Evolutionary conservation across 176 grass and related monocot genomes (phyloP), one percentile per base, ranked within the genome.

Genomic region (Areca catechu): DNA sequence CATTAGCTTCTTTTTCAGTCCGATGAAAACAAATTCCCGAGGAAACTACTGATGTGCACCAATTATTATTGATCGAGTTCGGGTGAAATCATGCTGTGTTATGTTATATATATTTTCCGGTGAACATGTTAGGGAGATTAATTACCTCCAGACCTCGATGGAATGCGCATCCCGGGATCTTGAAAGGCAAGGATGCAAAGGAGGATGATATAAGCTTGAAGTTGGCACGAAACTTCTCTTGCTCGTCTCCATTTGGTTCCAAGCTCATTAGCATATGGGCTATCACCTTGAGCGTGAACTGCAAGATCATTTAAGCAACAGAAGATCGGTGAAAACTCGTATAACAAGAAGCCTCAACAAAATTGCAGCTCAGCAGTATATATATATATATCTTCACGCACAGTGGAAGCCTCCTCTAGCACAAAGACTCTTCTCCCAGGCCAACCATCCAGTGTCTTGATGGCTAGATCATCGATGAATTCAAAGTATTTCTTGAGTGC

Each of bases 231-330:
- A 89, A 83, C 60, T 83, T 61, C 60, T 83, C 65, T 62, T 89
- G 85, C 47, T 83, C 73, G 4, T 77, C 65, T 0, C 85, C 85
- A 21, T 78, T 67, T 5, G 85, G 76, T 80, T 79, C 76, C 69
- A 83, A 19, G 73, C 85, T 89, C 52, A 83, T 72, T 28, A 89
- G 73, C 80, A 89, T 89, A 65, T 83, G 80, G 29, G 72, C 77
- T 54, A 89, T 89, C 80, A 89, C 85, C 24, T 80, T 89, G 4
- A 89, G 69, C n/a, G 76, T 89, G 55, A 89, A 89, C 85, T 88
- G 77, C 12, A 14, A 14, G 34, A 43, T 43, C 34, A 12, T 43
- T 43, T 43, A 43, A 43, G 34, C 9, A 43, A 3, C 10, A 43
- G 34, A 43, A 3, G 34, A 43, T 43, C 2, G 3, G 34, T 10